These are phyloP conservation scores for Fraxinus excelsior DNA, from an alignment of 257 asterid genomes.

Conservation along the genomic window DNA sequence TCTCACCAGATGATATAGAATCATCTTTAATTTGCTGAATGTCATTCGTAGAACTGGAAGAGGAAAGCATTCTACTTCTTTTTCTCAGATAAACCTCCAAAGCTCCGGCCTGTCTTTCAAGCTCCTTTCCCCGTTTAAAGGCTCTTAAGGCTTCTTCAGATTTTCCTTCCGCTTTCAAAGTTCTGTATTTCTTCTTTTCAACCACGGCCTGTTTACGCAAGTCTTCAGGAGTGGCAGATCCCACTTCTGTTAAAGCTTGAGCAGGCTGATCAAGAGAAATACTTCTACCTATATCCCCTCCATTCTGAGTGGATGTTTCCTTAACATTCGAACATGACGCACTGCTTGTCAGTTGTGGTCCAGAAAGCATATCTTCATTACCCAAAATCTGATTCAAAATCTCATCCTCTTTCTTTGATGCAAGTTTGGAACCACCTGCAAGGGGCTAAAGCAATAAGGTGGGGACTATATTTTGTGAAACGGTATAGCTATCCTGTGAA, in stretches of 20 bases:
- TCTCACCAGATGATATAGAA: constrained; percentile 34
- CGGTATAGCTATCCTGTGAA: constrained; percentile 1
- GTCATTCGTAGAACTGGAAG: constrained; percentile 49
- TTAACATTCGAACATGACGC: constrained; percentile 53
- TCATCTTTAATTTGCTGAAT: constrained; percentile 45
- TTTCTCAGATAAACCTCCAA: constrained; percentile 75
- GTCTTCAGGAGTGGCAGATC: constrained; percentile 70
- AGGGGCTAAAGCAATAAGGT: constrained; percentile 18
- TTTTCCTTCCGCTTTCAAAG: constrained; percentile 88
- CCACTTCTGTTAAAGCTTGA: constrained; percentile 38
- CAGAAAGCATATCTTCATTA: constrained; percentile 39
- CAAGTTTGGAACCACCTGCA: constrained; percentile 68
- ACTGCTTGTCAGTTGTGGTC: constrained; percentile 35
- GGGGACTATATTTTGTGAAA: constrained; percentile 1
- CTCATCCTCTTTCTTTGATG: constrained; percentile 64
- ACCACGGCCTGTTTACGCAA: constrained; percentile 79
- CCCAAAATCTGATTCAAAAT: constrained; percentile 53
- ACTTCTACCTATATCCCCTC: constrained; percentile 35
- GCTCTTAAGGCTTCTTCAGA: constrained; percentile 88
- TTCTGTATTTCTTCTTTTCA: constrained; percentile 73
- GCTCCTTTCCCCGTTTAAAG: constrained; percentile 91
- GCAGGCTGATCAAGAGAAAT: constrained; percentile 40
- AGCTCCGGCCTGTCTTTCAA: constrained; percentile 92
- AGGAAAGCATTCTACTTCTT: constrained; percentile 64
- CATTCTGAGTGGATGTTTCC: constrained; percentile 38